phyloP scores from a whole-genome alignment of 805 yeast genomes.

The Candida takata region DNA sequence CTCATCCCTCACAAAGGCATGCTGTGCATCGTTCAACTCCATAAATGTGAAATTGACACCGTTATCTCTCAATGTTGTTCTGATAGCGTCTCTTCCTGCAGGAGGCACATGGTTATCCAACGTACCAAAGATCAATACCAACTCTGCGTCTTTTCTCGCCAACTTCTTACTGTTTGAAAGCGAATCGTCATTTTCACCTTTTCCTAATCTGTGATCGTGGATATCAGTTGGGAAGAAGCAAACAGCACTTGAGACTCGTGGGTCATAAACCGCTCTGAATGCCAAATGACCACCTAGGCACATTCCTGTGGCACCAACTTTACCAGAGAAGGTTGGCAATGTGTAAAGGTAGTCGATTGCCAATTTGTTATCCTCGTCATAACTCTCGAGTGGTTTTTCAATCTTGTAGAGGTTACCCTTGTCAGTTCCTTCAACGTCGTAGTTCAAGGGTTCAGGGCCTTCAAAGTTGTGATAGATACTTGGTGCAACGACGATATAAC shows the following conservation, averaged over 20 bases:
- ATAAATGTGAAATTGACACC: slow-evolving; percentile 61
- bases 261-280: slow-evolving; percentile 61
- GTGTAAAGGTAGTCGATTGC: slow-evolving; percentile 54
- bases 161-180: slow-evolving; percentile 48
- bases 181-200: slow-evolving; percentile 59
- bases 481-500: slow-evolving; percentile 74
- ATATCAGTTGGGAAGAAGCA: slow-evolving; percentile 80
- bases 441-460: slow-evolving; percentile 54
- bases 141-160: slow-evolving; percentile 44
- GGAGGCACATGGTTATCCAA: slow-evolving; percentile 76
- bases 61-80: slow-evolving; percentile 50
- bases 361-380: slow-evolving; percentile 66
- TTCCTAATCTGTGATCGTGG: slow-evolving; percentile 60
- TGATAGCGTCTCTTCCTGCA: slow-evolving; percentile 66
- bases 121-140: slow-evolving; percentile 68
- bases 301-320: slow-evolving; percentile 80
- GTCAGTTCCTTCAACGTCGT: slow-evolving; percentile 71
- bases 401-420: slow-evolving; percentile 62
- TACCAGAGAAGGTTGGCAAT: slow-evolving; percentile 61
- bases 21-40: slow-evolving; percentile 76
- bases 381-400: slow-evolving; percentile 59
- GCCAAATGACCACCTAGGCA: slow-evolving; percentile 83
- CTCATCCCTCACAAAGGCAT: slow-evolving; percentile 78
- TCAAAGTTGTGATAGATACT: slow-evolving; percentile 73
- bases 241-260: slow-evolving; percentile 57